A percentile compares a stretch with the other conserved stretches of the same genome.
phyloP scores from a whole-genome alignment of 202 grass and related monocot genomes.

The Hordeum pubiflorum region DNA sequence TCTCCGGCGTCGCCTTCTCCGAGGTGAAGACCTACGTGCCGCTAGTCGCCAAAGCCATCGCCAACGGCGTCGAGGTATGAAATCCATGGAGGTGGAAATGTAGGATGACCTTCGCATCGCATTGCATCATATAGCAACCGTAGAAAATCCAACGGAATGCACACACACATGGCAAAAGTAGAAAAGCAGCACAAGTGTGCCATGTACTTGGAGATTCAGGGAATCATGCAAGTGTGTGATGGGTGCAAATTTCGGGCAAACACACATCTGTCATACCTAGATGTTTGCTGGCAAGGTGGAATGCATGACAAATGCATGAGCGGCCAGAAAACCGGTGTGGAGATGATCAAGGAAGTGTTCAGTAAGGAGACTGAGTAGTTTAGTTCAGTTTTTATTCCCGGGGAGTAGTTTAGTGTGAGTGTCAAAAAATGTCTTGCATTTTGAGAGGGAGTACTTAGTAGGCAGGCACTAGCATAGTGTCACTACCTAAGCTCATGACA shows the following conservation, averaged over 20 bases:
- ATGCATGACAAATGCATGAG: neutral
- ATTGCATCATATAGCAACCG: conserved; percentile 4
- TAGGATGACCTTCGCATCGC: neutral
- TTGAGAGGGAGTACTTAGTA: neutral
- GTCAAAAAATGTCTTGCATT: no score
- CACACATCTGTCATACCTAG: neutral
- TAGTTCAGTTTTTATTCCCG: neutral
- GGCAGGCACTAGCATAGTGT: neutral
- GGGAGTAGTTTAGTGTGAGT: neutral
- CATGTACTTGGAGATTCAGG: neutral
- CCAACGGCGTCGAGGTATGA: conserved; percentile 60
- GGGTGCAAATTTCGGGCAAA: neutral
- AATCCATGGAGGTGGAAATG: neutral
- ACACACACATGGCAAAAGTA: neutral
- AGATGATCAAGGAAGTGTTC: neutral
- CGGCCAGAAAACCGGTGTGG: neutral
- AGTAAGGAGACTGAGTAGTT: neutral
- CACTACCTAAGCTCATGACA: neutral
- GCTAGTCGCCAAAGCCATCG: conserved; percentile 55
- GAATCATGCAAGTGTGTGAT: neutral
- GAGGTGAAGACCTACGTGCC: conserved; percentile 60
- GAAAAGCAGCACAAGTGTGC: neutral
- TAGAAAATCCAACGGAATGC: neutral
- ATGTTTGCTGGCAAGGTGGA: neutral
- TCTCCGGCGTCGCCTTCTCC: conserved; percentile 56